Evolutionary conservation across 306 rosid genomes (phyloP), one percentile per base, ranked within the genome.

Genomic region (Cicer cuneatum): DNA sequence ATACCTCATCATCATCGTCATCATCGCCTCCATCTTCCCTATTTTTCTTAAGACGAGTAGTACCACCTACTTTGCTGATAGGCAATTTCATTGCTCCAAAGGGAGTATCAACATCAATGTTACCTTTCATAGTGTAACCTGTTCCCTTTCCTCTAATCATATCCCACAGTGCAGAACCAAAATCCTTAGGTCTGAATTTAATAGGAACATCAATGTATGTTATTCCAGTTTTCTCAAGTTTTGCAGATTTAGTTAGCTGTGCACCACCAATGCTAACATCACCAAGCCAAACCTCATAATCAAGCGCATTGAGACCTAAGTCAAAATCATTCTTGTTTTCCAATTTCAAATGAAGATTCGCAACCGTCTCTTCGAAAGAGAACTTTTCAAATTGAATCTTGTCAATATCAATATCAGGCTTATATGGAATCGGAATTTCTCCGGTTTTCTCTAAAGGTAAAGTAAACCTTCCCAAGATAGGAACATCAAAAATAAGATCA

Each of bases 131-230:
- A 82, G 83, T 59, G 83, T 95, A 95, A 74, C 97, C 97, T 0
- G 91, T 92, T 7, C 99, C 98, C 79, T n/a, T 86, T 74, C 98
- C 99, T 76, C 99, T 88, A 15, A 95, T 92, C 93, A 95, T 95
- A 78, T 92, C 97, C 99, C 99, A 95, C 12, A 95, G 70, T 1
- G 98, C 99, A 75, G 97, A 92, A 19, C 99, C 98, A 16, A 90
- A 87, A 70, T 92, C 98, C 89, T 95, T 90, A 1, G 98, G 99
- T 88, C 85, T 89, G 77, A 95, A 95, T 80, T 92, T 89, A 63
- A 95, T 79, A 5, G 99, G 99, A 66, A 92, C 16, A 33, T 90
- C 92, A 24, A 95, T 81, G 61, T 82, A 76, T 71, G 45, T 74
- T 51, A 87, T 70, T 12, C 93, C 98, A 42, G 72, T 85, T 64